Base-by-base conservation (phyloP, 176 grass and related monocot genomes). In the Saccharum officinarum region DNA sequence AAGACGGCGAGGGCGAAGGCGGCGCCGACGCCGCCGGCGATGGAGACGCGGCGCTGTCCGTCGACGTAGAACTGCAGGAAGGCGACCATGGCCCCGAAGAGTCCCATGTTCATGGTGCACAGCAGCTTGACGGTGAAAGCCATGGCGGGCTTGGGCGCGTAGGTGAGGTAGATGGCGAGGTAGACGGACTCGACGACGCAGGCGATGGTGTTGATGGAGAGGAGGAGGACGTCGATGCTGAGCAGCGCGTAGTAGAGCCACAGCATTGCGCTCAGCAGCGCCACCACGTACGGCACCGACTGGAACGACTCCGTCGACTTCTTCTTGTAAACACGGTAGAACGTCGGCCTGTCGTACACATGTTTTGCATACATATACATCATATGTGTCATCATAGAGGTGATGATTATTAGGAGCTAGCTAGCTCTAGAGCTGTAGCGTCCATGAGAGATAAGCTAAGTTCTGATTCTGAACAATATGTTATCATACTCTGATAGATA, bases 291-390 rank as follows among this genome's bases (percentile, higher is more conserved):
- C 37, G 95, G 95, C 25, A 91, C 45, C 23, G 95, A 95, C 69
- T 95, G 88, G 74, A 95, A 98, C 47, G 92, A 95, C 81, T 98
- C 95, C 0, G 92, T 95, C 16, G 95, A 95, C 83, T 95, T 98
- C 82, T 90, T 95, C 92, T 87, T 93, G 84, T 80, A 93, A 23
- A 98, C 91, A 45, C 89, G 88, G 46, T 92, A 92, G 74, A 98
- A 98, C 75, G 92, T 98, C 68, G 95, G 88, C 88, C 90, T 85
- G 57, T 1, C 28, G 28, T 28, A 6, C 49, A 16, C 15, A 13
- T 50, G 0, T 16, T 49, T 16, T 17, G 1, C 17, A 1, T 50
- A 6, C 17, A 1, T 50, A 15, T 15, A 41, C 40, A 41, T 41
- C 40, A 41, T 47, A 47, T 47, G 15, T 15, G 15, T 11, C 11